These are phyloP conservation scores for Sporisorium sorghi DNA, from an alignment of 1,284 basidiomycete genomes.

Conservation along the genomic window DNA sequence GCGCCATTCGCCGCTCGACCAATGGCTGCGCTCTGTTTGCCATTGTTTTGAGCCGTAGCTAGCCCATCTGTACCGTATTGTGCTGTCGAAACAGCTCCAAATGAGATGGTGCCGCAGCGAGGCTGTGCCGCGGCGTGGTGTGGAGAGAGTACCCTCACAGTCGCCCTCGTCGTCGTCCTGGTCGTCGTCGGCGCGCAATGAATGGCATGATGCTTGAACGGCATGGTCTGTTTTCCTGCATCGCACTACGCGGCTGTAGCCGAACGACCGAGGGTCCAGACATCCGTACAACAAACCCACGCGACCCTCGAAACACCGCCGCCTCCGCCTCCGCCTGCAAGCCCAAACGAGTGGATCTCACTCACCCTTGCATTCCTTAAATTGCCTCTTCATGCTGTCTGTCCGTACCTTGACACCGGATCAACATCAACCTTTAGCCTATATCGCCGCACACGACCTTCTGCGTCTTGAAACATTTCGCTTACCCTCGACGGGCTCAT, in stretches of 20 bases:
- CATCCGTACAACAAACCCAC: neutral
- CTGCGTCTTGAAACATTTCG: no score
- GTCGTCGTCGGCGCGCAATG: neutral
- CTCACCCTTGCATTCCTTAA: neutral
- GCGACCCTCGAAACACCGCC: neutral
- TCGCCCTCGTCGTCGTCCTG: neutral
- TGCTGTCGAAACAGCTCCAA: no score
- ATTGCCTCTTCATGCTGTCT: neutral
- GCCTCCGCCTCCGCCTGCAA: no score
- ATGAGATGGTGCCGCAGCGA: no score
- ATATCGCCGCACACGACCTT: no score
- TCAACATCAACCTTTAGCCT: no score
- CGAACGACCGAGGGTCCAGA: slow-evolving; percentile 3
- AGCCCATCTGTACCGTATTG: no score
- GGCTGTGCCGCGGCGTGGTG: no score
- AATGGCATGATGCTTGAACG: neutral
- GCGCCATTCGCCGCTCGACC: no score
- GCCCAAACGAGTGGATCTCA: neutral
- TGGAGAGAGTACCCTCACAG: no score
- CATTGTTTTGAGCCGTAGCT: no score
- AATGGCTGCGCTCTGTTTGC: no score
- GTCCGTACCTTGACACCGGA: neutral
- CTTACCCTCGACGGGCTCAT: neutral
- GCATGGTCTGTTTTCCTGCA: neutral
- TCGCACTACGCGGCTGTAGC: neutral